These are phyloP conservation scores for Daedaleopsis nitida DNA, from an alignment of 768 basidiomycete species.

Conservation along the genomic window DNA sequence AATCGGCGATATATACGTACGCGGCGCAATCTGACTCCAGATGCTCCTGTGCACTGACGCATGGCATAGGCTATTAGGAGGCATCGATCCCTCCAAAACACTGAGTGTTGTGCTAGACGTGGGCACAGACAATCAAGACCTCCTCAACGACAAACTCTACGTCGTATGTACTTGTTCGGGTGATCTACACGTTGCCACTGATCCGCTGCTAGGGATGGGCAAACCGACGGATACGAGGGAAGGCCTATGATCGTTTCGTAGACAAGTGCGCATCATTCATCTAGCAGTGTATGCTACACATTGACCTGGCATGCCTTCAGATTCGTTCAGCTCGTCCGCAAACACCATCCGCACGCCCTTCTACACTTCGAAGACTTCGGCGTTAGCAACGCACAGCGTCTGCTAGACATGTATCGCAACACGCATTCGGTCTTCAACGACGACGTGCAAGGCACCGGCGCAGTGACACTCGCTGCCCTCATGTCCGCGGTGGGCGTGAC, in stretches of 20 bases:
- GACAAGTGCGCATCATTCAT: slow-evolving; percentile 53
- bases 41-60: background rate
- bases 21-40: slow-evolving; percentile 30
- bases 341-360: slow-evolving; percentile 64
- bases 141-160: slow-evolving; percentile 66
- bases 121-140: slow-evolving; percentile 69
- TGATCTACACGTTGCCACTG: background rate
- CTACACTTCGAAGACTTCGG: slow-evolving; percentile 90
- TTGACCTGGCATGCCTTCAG: slow-evolving; percentile 32
- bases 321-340: slow-evolving; percentile 76
- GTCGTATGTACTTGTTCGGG: slow-evolving; percentile 41
- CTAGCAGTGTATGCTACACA: background rate
- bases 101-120: slow-evolving; percentile 71
- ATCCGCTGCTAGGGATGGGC: slow-evolving; percentile 64
- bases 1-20: slow-evolving; percentile 74
- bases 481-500: slow-evolving; percentile 73
- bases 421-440: slow-evolving; percentile 82
- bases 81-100: slow-evolving; percentile 61
- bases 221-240: slow-evolving; percentile 67
- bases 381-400: slow-evolving; percentile 68
- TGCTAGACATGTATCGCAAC: slow-evolving; percentile 63
- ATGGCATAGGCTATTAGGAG: slow-evolving; percentile 55
- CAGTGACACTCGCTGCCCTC: slow-evolving; percentile 69
- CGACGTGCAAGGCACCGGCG: slow-evolving; percentile 85
- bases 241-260: slow-evolving; percentile 75